Evolutionary conservation across 805 yeast species (phyloP), one percentile per base, ranked within the genome.

Genomic region (Scheffersomyces stipitis): DNA sequence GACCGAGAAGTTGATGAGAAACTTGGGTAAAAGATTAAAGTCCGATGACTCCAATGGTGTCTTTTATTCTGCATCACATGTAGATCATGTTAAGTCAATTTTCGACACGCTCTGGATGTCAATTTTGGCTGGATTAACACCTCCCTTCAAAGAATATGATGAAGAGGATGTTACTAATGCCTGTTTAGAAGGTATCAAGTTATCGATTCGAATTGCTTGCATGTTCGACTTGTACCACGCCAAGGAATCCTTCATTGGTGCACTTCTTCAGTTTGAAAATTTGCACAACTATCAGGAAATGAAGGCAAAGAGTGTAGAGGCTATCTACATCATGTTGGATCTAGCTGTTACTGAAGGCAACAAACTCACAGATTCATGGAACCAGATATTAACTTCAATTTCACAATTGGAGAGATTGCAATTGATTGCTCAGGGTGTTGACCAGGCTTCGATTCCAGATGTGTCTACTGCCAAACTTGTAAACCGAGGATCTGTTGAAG

Each of bases 51-150:
- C 53, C 4, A 49, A 41, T 28, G 66, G 68, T 20, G 72, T 78
- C 0, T 90, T 81, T 55, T 86, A 87, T 59, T 78, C 82, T 14
- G 97, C 97, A 0, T 78, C 89, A 2, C 91, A 86, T 52, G 78
- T 86, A 12, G 95, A 88, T 49, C 96, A 91, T 56, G 96, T 91
- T 12, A 83, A 78, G 56, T 90, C 97, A 1, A 86, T 95, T 55
- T 91, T 93, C 64, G 96, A 91, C 51, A 87, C 87, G 13, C 67
- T 86, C 30, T 93, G 99, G 99, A 90, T 95, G 96, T 88, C 97
- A 0, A 78, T 93, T 32, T 71, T 93, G 47, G 98, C 98, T 5
- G 97, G 95, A 0, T 71, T 93, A 33, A 89, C 97, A 0, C 91
- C 95, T 3, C 95, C 96, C 4, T 89, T 90, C 68, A 88, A 84